phyloP scores from a whole-genome alignment of 495 filamentous ascomycete species.

The Lasiosphaeria ovina region DNA sequence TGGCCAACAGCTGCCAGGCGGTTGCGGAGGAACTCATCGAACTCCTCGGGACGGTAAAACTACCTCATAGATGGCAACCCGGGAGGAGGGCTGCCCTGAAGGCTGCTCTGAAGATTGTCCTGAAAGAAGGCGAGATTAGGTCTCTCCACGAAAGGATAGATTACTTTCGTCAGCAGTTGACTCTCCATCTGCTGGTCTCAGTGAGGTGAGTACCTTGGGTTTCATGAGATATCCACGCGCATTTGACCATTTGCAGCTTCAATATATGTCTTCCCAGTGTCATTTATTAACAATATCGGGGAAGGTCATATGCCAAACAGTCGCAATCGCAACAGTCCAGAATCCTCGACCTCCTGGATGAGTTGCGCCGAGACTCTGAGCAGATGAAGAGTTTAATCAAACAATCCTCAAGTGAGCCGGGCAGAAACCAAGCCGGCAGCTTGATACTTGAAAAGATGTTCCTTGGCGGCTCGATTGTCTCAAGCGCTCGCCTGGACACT shows the following conservation, averaged over 20 bases:
- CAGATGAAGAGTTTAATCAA: background rate
- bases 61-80: background rate
- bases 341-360: background rate
- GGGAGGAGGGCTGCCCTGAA: background rate
- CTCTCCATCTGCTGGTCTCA: background rate
- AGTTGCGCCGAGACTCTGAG: background rate
- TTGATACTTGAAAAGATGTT: background rate
- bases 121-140: background rate
- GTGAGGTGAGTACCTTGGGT: background rate
- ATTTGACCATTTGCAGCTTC: no score
- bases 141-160: background rate
- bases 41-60: background rate
- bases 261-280: no score
- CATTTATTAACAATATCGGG: background rate
- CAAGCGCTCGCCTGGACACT: background rate
- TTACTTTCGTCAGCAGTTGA: background rate
- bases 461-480: background rate
- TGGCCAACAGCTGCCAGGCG: background rate
- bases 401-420: background rate
- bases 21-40: background rate
- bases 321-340: background rate
- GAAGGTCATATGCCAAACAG: background rate
- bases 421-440: background rate
- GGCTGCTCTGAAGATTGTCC: background rate
- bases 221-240: no score